A percentile compares a stretch with the other conserved stretches of the same genome.
These are phyloP conservation scores for Phytopythium vexans DNA, from an alignment of 352 stramenopile genomes.

Conservation along the genomic window DNA sequence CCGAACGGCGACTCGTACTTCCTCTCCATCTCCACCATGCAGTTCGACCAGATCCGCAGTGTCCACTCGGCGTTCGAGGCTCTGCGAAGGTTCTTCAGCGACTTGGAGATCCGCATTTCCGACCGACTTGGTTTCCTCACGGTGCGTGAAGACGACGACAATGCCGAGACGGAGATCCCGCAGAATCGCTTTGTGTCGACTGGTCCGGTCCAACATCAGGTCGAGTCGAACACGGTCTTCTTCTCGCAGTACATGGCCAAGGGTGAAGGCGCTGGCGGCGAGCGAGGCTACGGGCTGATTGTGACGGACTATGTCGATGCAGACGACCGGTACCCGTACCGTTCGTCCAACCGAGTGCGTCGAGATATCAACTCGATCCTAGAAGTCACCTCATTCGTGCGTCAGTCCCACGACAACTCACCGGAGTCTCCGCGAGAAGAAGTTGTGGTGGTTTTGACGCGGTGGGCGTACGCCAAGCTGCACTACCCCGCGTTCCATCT, in stretches of 20 bases:
- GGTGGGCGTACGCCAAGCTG: constrained; percentile 14
- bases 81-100: constrained; percentile 28
- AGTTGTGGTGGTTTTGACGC: constrained; percentile 11
- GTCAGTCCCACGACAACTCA: background rate
- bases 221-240: constrained; percentile 46
- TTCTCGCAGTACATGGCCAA: constrained; percentile 27
- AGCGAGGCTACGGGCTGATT: constrained; percentile 13
- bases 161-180: constrained; percentile 24
- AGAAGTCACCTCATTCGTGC: constrained; percentile 20
- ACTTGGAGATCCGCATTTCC: constrained; percentile 51
- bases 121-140: constrained; percentile 46
- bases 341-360: constrained; percentile 9
- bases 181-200: constrained; percentile 40
- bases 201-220: constrained; percentile 16
- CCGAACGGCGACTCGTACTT: constrained; percentile 25
- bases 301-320: constrained; percentile 20
- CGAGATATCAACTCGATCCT: constrained; percentile 16
- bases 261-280: constrained; percentile 7
- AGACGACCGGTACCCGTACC: constrained; percentile 21
- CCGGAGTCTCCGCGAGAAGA: background rate
- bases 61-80: constrained; percentile 49
- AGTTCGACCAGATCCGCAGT: constrained; percentile 29
- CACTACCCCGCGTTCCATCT: constrained; percentile 12
- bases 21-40: constrained; percentile 26
- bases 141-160: constrained; percentile 47